These are phyloP conservation scores for Oryza officinalis DNA, from an alignment of 176 grass and related monocot species.

Conservation along the genomic window DNA sequence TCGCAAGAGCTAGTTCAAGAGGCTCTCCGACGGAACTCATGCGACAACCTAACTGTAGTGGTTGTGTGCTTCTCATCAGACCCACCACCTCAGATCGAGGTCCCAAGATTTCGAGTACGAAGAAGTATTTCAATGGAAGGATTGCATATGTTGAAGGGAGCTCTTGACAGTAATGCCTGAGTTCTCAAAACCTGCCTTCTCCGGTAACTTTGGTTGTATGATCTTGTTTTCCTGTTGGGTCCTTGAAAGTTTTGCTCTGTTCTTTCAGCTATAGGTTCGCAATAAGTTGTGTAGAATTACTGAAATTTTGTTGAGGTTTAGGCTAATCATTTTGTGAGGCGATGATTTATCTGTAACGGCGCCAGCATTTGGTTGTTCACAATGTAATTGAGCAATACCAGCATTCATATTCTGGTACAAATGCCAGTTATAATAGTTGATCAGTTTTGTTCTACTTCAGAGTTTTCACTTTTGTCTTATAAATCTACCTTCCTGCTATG, in stretches of 20 bases:
- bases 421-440: constrained; percentile 34
- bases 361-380: constrained; percentile 35
- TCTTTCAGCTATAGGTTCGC: constrained; percentile 36
- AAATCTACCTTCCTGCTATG: background rate
- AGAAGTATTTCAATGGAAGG: constrained; percentile 94
- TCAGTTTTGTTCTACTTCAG: constrained; percentile 31
- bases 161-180: constrained; percentile 75
- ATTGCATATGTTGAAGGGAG: constrained; percentile 71
- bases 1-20: constrained; percentile 76
- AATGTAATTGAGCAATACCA: constrained; percentile 49
- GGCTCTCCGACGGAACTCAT: constrained; percentile 70
- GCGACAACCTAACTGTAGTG: constrained; percentile 80
- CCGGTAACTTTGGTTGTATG: constrained; percentile 35
- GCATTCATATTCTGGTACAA: constrained; percentile 38
- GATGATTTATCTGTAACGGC: constrained; percentile 41
- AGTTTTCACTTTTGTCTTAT: constrained; percentile 12
- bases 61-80: constrained; percentile 80
- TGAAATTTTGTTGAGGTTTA: constrained; percentile 47
- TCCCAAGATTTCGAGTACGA: constrained; percentile 72
- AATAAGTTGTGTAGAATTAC: constrained; percentile 54
- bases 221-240: constrained; percentile 22
- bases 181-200: background rate
- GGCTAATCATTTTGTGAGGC: constrained; percentile 55
- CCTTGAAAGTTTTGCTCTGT: constrained; percentile 43
- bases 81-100: constrained; percentile 80